These are phyloP conservation scores for Gymnopilus dilepis DNA, from an alignment of 768 basidiomycete genomes.

Conservation along the genomic window DNA sequence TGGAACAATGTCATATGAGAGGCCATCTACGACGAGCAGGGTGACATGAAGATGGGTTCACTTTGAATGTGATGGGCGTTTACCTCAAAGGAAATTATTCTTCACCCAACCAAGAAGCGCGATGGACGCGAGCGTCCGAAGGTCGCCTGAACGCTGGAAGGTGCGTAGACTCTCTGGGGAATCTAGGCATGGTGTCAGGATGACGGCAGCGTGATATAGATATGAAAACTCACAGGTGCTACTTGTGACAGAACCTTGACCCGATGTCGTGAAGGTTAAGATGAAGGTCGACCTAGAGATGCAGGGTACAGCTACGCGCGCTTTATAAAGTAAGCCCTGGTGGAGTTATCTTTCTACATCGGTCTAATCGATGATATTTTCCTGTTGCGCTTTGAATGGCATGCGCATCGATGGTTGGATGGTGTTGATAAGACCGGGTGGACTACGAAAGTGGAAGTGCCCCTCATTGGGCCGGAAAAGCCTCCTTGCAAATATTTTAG, in stretches of 20 bases:
- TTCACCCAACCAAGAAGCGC: constrained; percentile 72
- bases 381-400: constrained; percentile 1
- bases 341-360: constrained; percentile 28
- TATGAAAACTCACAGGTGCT: constrained; percentile 7
- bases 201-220: constrained; percentile 3
- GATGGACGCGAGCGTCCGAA: constrained; percentile 70
- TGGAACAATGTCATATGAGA: constrained; percentile 58
- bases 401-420: constrained; percentile 14
- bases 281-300: constrained; percentile 12
- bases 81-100: constrained; percentile 62
- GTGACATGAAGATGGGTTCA: background rate
- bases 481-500: constrained; percentile 12
- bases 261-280: constrained; percentile 11
- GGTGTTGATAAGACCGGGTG: constrained; percentile 10
- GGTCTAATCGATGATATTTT: constrained; percentile 23
- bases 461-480: constrained; percentile 11
- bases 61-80: background rate
- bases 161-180: constrained; percentile 37
- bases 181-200: constrained; percentile 10
- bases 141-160: constrained; percentile 60
- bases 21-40: constrained; percentile 14
- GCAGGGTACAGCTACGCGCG: constrained; percentile 1
- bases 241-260: background rate
- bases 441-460: background rate
- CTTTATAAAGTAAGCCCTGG: constrained; percentile 16